A percentile compares a stretch with the other conserved stretches of the same genome.
Conservation (phyloP, 192 early-diverging fungal species). For the Coemansia sp. region DNA sequence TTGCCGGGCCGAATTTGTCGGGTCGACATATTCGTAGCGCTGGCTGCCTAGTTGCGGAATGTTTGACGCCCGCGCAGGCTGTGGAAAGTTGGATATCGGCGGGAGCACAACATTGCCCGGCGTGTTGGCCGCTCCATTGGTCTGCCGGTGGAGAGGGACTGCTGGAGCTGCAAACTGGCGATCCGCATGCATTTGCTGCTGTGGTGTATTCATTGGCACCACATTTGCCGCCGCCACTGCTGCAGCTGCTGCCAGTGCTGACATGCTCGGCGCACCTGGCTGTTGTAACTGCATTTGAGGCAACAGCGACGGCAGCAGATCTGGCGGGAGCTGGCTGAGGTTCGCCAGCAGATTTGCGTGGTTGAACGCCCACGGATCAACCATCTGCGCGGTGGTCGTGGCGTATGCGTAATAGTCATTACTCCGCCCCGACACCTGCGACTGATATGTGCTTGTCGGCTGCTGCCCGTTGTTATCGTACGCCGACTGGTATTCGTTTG, state of each 20-base stretch:
- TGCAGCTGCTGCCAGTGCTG: slow-evolving; percentile 31
- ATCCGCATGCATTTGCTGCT: slow-evolving; percentile 13
- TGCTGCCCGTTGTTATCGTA: slow-evolving; percentile 4
- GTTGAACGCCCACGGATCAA: slow-evolving; percentile 49
- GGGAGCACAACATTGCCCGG: slow-evolving; percentile 16
- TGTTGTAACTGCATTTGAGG: slow-evolving; percentile 24
- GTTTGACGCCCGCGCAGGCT: slow-evolving; percentile 11
- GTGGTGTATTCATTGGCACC: neutral
- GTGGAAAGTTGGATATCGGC: slow-evolving; percentile 14
- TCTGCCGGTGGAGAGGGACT: slow-evolving; percentile 12
- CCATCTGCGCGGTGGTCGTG: slow-evolving; percentile 44
- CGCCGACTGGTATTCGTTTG: neutral
- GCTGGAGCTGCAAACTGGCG: slow-evolving; percentile 28
- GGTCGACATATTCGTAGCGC: slow-evolving; percentile 1
- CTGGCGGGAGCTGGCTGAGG: slow-evolving; percentile 45
- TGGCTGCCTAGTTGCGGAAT: slow-evolving; percentile 8
- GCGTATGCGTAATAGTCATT: slow-evolving; percentile 37
- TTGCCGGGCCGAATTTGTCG: slow-evolving; percentile 3
- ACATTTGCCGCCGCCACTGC: slow-evolving; percentile 17
- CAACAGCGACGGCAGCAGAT: slow-evolving; percentile 34
- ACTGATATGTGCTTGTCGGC: slow-evolving; percentile 10
- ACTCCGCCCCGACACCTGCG: slow-evolving; percentile 4
- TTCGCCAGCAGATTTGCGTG: slow-evolving; percentile 37
- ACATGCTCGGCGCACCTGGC: slow-evolving; percentile 23
- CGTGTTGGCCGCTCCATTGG: neutral